phyloP scores from a whole-genome alignment of 1,284 basidiomycete genomes.

The Xerocomus amazonicus region DNA sequence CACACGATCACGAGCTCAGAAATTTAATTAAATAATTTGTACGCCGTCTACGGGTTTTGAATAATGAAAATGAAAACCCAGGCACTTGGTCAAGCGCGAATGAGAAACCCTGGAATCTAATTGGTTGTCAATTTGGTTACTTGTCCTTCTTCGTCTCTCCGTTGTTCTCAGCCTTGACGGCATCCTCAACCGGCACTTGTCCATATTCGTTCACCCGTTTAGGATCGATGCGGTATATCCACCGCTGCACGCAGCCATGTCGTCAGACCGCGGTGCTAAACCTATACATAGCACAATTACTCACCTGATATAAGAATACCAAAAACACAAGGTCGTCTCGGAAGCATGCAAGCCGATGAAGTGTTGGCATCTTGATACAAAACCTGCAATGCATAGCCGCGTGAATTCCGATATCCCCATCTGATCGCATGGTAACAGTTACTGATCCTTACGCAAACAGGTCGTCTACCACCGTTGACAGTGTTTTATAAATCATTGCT shows the following conservation, averaged over 20 bases:
- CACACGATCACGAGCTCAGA: conserved; percentile 25
- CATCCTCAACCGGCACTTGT: conserved; percentile 65
- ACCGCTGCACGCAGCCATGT: conserved; percentile 52
- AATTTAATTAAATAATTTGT: conserved; percentile 2
- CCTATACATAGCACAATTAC: conserved; percentile 26
- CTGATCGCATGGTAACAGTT: conserved; percentile 15
- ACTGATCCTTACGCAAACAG: conserved; percentile 71
- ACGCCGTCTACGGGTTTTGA: background rate
- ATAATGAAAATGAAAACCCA: background rate
- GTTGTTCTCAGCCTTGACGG: conserved; percentile 39
- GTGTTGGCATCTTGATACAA: conserved; percentile 93
- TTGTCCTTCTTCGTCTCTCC: conserved; percentile 52
- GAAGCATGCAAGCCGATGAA: conserved; percentile 89
- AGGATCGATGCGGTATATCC: conserved; percentile 94
- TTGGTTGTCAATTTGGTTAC: conserved; percentile 28
- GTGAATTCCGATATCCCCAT: conserved; percentile 18
- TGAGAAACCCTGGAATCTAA: background rate
- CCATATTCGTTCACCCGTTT: conserved; percentile 96
- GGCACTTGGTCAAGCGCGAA: conserved; percentile 4
- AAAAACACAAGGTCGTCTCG: conserved; percentile 91
- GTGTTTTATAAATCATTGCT: conserved; percentile 93
- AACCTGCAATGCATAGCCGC: conserved; percentile 49
- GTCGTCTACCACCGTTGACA: conserved; percentile 90
- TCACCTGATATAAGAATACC: conserved; percentile 80
- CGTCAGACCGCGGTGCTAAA: conserved; percentile 13